A percentile compares a stretch with the other conserved stretches of the same genome.
phyloP scores from a whole-genome alignment of 495 filamentous ascomycete genomes.

The Xylaria cubensis region DNA sequence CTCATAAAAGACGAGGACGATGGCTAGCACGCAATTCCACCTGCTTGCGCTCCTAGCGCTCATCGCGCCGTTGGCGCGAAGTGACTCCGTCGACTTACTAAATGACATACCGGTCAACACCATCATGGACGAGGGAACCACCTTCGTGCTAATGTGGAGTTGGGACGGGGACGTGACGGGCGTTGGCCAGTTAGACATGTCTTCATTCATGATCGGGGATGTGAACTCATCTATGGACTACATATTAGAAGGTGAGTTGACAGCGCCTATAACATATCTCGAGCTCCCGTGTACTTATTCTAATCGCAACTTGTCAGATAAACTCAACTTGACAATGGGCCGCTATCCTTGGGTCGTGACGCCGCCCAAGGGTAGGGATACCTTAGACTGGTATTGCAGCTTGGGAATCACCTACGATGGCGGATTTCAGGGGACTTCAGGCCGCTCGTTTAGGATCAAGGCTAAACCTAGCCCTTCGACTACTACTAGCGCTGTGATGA shows the following conservation, averaged over 20 bases:
- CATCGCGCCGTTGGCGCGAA: neutral
- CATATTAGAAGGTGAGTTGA: neutral
- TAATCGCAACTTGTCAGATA: neutral
- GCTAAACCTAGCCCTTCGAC: neutral
- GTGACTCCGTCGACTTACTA: neutral
- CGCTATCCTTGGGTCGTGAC: conserved; percentile 3
- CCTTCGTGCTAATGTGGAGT: conserved; percentile 4
- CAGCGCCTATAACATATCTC: neutral
- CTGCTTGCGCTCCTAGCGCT: neutral
- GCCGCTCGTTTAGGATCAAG: neutral
- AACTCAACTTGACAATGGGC: neutral
- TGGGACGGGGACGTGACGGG: neutral
- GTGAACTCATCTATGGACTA: neutral
- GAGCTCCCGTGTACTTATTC: neutral
- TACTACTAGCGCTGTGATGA: neutral
- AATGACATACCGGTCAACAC: neutral
- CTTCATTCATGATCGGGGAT: neutral
- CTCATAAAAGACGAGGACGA: neutral
- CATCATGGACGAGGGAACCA: conserved; percentile 17
- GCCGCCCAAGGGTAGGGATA: neutral
- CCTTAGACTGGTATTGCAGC: neutral
- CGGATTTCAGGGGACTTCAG: neutral
- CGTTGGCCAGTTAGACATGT: neutral
- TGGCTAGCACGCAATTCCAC: neutral
- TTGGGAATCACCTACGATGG: neutral